These are phyloP conservation scores for Alternaria panax DNA, from an alignment of 2,329 filamentous ascomycete species.

Conservation along the genomic window DNA sequence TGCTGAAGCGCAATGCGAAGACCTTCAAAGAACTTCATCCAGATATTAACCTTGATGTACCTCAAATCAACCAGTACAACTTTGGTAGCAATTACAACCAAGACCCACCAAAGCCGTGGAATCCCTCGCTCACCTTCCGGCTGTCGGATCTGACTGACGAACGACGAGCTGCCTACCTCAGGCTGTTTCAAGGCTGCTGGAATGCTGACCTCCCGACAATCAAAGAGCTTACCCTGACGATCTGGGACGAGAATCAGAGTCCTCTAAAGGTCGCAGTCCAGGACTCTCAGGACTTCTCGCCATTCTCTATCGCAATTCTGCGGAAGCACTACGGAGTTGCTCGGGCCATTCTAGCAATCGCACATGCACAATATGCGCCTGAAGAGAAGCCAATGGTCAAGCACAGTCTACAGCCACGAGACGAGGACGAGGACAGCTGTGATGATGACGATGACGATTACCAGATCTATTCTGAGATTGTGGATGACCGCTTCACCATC, in stretches of 20 bases:
- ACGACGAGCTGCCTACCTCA: constrained; percentile 66
- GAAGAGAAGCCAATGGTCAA: constrained; percentile 55
- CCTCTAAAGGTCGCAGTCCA: constrained; percentile 67
- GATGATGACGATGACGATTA: constrained; percentile 39
- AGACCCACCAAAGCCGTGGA: constrained; percentile 25
- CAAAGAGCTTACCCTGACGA: constrained; percentile 67
- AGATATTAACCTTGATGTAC: constrained; percentile 11
- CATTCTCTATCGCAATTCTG: constrained; percentile 73
- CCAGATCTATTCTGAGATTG: constrained; percentile 58
- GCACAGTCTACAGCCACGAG: constrained; percentile 56
- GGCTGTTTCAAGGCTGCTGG: constrained; percentile 79
- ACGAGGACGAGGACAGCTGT: constrained; percentile 41
- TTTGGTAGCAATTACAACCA: not conserved
- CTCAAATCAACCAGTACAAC: not conserved
- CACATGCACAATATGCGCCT: constrained; percentile 71
- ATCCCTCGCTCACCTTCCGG: constrained; percentile 53
- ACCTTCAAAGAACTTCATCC: constrained; percentile 71
- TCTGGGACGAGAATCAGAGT: constrained; percentile 64
- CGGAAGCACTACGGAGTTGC: constrained; percentile 71
- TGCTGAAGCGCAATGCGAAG: constrained; percentile 69
- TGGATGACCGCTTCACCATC: constrained; percentile 75
- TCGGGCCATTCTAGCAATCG: constrained; percentile 72
- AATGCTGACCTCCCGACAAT: constrained; percentile 70
- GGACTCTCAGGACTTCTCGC: constrained; percentile 62
- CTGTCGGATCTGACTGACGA: constrained; percentile 60